Evolutionary conservation across 164 flowering plant species (phyloP).

Genomic region (Nelumbo lutea): DNA sequence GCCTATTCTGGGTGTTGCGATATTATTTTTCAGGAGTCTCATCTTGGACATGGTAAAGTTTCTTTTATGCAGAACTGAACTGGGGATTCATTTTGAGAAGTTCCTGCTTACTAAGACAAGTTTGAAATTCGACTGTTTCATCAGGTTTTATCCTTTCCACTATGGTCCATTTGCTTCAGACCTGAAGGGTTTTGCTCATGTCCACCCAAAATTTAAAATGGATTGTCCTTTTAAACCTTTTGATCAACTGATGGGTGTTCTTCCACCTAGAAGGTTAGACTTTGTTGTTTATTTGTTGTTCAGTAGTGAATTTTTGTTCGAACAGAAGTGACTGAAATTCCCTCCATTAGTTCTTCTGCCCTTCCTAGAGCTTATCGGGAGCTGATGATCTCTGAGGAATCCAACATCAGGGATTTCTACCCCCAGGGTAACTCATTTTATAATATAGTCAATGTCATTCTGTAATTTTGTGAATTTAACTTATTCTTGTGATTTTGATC

Average conservation of each 20-base stretch:
- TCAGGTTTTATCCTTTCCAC: constrained; percentile 49
- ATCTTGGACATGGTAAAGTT: constrained; percentile 54
- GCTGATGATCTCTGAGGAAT: constrained; percentile 26
- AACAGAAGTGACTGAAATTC: neutral
- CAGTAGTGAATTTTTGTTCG: neutral
- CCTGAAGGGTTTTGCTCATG: constrained; percentile 28
- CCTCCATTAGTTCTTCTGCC: constrained; percentile 25
- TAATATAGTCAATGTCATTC: neutral
- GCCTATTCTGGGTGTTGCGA: constrained; percentile 45
- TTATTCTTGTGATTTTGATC: neutral
- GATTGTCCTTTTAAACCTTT: constrained; percentile 50
- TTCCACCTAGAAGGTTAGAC: constrained; percentile 48
- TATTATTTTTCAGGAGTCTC: constrained; percentile 46
- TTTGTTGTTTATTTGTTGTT: neutral
- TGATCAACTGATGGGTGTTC: constrained; percentile 52
- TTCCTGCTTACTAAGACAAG: neutral
- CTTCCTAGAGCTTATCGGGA: constrained; percentile 32
- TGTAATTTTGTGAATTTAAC: neutral
- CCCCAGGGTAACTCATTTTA: constrained; percentile 25
- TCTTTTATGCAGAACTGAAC: neutral
- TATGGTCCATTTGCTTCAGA: constrained; percentile 64
- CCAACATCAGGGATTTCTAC: constrained; percentile 32
- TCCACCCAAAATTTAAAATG: constrained; percentile 24
- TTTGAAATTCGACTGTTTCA: neutral
- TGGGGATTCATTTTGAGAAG: neutral